phyloP scores from a whole-genome alignment of 352 stramenopile species.

The Globisporangium middletonii region DNA sequence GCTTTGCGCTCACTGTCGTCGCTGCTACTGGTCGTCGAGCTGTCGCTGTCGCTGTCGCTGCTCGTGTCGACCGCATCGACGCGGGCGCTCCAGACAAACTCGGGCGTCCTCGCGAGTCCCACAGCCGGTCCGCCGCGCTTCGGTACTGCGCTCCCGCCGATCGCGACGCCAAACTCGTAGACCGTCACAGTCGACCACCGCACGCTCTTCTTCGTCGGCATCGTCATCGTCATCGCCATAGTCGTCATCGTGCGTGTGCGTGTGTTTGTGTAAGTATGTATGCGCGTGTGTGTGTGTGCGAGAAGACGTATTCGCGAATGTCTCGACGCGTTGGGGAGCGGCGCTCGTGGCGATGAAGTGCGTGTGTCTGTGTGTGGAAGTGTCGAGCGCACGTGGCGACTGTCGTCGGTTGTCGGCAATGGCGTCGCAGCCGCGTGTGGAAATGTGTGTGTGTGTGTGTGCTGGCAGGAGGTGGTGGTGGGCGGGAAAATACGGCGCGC shows the following conservation, averaged over 20 bases:
- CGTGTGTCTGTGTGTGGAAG: not conserved
- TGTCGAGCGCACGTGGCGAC: not conserved
- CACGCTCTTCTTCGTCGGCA: slow-evolving; percentile 28
- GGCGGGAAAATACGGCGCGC: slow-evolving; percentile 9
- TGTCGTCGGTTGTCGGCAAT: not conserved
- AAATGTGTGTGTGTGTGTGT: not conserved
- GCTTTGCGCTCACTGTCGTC: too few relatives aligned
- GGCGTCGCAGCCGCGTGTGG: not conserved
- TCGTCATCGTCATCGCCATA: not conserved
- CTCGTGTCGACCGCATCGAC: slow-evolving; percentile 27
- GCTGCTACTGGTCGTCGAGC: not conserved
- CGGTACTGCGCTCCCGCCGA: slow-evolving; percentile 46
- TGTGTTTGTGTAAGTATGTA: not conserved
- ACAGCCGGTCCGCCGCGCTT: slow-evolving; percentile 43
- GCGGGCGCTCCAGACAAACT: slow-evolving; percentile 37
- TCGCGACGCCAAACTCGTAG: slow-evolving; percentile 55
- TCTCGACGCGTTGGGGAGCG: too few relatives aligned
- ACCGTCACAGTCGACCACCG: slow-evolving; percentile 55
- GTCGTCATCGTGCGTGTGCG: not conserved
- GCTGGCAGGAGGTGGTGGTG: not conserved
- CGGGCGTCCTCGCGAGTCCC: slow-evolving; percentile 32
- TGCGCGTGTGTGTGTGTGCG: too few relatives aligned
- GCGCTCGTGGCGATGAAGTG: too few relatives aligned
- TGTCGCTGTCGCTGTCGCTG: slow-evolving; percentile 2
- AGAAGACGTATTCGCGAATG: too few relatives aligned